phyloP scores from a whole-genome alignment of 768 basidiomycete species.

The Boletus pseudopeckii region DNA sequence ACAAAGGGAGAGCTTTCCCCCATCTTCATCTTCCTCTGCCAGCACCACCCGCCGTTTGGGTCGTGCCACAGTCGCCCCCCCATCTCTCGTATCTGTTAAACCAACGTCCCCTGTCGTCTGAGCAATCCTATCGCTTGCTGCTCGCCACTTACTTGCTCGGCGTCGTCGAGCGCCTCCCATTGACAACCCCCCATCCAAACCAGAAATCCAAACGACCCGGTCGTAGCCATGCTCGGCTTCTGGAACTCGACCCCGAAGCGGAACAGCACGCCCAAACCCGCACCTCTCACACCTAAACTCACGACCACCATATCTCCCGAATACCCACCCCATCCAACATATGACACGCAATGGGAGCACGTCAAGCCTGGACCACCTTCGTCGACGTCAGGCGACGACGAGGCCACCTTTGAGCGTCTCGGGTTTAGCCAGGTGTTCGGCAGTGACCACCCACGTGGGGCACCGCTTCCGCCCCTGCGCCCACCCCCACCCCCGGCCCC shows the following conservation, averaged over 20 bases:
- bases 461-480: background rate
- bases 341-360: slow-evolving; percentile 25
- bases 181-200: background rate
- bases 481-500: background rate
- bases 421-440: slow-evolving; percentile 21
- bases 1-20: background rate
- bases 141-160: too few species aligned
- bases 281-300: slow-evolving; percentile 24
- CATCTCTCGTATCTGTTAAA: background rate
- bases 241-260: slow-evolving; percentile 21
- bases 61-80: background rate
- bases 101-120: background rate
- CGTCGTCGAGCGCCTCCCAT: background rate
- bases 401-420: slow-evolving; percentile 13
- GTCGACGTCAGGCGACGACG: slow-evolving; percentile 23
- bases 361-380: slow-evolving; percentile 13
- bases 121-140: background rate
- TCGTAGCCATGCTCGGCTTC: background rate
- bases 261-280: slow-evolving; percentile 12
- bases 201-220: background rate
- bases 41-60: background rate
- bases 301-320: slow-evolving; percentile 13
- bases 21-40: background rate
- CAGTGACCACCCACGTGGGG: background rate
- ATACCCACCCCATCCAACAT: slow-evolving; percentile 1